Evolutionary conservation across 2,329 filamentous ascomycete genomes (phyloP), one percentile per base, ranked within the genome.

Genomic region (Colletotrichum nymphaeae): DNA sequence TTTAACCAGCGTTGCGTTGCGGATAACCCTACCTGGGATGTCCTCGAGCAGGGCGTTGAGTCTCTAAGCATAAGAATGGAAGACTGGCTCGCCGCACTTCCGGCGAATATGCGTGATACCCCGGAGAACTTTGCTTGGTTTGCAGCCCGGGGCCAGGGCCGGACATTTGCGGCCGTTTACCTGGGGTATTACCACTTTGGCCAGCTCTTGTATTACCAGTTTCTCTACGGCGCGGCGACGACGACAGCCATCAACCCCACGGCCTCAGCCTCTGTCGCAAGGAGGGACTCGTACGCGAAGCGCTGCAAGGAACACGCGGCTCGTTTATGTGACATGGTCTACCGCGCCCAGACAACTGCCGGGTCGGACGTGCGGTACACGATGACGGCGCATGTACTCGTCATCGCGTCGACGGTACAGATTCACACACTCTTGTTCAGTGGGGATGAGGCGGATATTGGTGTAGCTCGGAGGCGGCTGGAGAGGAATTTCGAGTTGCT

Each of bases 161-260:
- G 82, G 4, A 80, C 82, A 14, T 87, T 86, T 57, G 82, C 84
- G 0, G 84, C 84, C 1, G 79, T 88, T 2, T 84, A 87, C 71
- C 75, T 88, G 4, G 84, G 85, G 1, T 87, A 86, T 63, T 84
- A 87, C 63, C 82, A 87, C 75, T 86, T 84, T 72, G 80, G 82
- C 4, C 83, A 86, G 65, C 79, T 87, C n/a, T 80, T 88, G 6
- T 86, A 84, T 75, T 87, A 87, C 72, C 84, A 84, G 63, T 87
- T 85, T 74, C 79, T 87, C 1, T 76, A 79, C 26, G 66, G 69
- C n/a, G 75, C 63, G 49, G 74, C 26, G 62, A 63, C 42, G 79
- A 74, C 71, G n/a, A 73, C 71, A 35, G 71, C 71, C 62, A 71
- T 71, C 35, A 70, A 72, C 19, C 72, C 72, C 2, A 57, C 73